Conservation (phyloP, 148 eudicot genomes). For the Camellia sinensis region DNA sequence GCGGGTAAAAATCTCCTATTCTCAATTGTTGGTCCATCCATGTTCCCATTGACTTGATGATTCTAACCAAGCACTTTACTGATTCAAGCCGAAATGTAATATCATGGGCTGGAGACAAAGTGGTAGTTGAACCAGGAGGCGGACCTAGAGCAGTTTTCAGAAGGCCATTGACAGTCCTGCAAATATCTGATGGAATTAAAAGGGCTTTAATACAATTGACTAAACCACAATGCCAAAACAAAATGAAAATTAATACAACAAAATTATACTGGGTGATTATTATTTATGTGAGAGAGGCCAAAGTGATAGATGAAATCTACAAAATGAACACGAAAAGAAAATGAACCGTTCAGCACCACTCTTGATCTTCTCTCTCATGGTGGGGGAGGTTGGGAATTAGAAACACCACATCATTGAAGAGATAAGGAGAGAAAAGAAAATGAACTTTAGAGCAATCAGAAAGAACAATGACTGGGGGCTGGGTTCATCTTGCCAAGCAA, state of each 20-base stretch:
- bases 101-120: conserved; percentile 84
- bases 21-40: conserved; percentile 97
- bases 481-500: too few species aligned
- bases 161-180: conserved; percentile 99
- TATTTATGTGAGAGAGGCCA: background rate
- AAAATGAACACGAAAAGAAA: background rate
- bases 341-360: too few species aligned
- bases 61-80: conserved; percentile 83
- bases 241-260: conserved; percentile 5
- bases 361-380: too few species aligned
- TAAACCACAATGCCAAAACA: conserved; percentile 12
- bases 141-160: conserved; percentile 97
- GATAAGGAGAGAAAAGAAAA: too few species aligned
- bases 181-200: conserved; percentile 88
- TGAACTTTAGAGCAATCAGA: too few species aligned
- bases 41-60: conserved; percentile 84
- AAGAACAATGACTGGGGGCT: too few species aligned
- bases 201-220: conserved; percentile 55
- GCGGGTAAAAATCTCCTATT: conserved; percentile 51
- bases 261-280: background rate
- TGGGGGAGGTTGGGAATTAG: too few species aligned
- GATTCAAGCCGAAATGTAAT: conserved; percentile 85
- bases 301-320: background rate
- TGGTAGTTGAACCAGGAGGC: conserved; percentile 86
- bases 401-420: too few species aligned